Conservation (phyloP, 441 rosid genomes). For the Bruguiera hainesii region DNA sequence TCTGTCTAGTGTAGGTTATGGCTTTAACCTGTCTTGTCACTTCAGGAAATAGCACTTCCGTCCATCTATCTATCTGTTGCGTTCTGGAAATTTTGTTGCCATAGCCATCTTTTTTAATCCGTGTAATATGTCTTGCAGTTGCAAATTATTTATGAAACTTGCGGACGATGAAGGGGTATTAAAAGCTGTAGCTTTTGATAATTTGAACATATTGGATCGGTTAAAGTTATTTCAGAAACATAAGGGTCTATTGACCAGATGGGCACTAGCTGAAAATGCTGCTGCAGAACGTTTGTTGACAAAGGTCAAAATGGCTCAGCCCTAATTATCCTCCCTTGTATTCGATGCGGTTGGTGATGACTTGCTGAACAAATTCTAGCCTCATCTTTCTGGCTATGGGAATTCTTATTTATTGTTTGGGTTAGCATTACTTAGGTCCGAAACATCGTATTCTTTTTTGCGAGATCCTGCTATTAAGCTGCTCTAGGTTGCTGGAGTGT, state of each 20-base stretch:
- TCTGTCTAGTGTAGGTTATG: no score
- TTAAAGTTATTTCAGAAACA: not conserved
- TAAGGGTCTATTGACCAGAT: conserved; percentile 1
- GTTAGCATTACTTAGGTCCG: not conserved
- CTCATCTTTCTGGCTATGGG: not conserved
- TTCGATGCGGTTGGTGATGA: not conserved
- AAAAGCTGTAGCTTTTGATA: not conserved
- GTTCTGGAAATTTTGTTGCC: no score
- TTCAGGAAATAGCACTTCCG: no score
- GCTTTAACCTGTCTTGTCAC: no score
- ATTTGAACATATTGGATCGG: not conserved
- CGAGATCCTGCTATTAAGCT: not conserved
- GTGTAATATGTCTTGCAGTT: not conserved
- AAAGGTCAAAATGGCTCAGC: not conserved
- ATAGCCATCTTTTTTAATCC: no score
- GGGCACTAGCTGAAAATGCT: not conserved
- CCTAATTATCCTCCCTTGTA: not conserved
- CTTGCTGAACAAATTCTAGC: not conserved
- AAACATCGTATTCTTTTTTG: not conserved
- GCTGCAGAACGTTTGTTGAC: not conserved
- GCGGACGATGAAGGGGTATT: not conserved
- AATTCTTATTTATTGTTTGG: not conserved
- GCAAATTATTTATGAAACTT: not conserved
- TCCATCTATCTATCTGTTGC: no score
- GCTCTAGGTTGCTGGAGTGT: not conserved